phyloP scores from a whole-genome alignment of 2,329 filamentous ascomycete species.

The Phaeophleospora eucalypticola region DNA sequence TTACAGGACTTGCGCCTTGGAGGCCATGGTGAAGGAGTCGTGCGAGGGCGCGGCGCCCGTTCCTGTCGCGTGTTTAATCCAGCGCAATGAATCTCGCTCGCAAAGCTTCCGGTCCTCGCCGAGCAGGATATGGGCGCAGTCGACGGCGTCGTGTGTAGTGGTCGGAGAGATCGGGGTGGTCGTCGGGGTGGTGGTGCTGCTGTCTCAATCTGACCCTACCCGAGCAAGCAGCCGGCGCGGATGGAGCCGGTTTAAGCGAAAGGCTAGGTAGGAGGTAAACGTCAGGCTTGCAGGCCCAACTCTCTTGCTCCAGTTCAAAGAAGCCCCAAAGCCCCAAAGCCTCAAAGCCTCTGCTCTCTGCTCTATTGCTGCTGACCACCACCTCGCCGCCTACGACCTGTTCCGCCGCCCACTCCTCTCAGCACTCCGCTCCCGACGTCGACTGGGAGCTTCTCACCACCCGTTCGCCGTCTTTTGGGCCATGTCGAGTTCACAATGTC shows the following conservation, averaged over 20 bases:
- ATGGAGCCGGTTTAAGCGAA: neutral
- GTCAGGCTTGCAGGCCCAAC: neutral
- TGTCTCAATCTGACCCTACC: neutral
- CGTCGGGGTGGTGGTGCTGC: neutral
- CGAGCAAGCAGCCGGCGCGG: neutral
- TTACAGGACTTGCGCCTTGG: conserved; percentile 33
- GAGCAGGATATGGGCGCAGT: neutral
- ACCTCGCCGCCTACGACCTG: too few species aligned
- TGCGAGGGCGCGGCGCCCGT: conserved; percentile 2
- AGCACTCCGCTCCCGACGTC: conserved; percentile 7
- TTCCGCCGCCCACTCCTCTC: conserved; percentile 4
- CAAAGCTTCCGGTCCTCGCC: neutral
- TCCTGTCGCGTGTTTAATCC: neutral
- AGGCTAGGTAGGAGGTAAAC: neutral
- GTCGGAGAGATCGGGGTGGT: neutral
- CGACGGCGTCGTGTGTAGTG: neutral
- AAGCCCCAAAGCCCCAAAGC: too few species aligned
- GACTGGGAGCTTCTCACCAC: conserved; percentile 25
- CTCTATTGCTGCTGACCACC: conserved; percentile 9
- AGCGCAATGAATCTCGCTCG: neutral
- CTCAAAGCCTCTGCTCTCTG: too few species aligned
- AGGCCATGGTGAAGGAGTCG: conserved; percentile 34
- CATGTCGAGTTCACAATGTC: conserved; percentile 38
- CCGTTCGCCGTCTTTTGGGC: conserved; percentile 25
- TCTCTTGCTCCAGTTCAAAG: neutral